Conservation (phyloP, 2,329 filamentous ascomycete species). For the Paecilomyces niveus region DNA sequence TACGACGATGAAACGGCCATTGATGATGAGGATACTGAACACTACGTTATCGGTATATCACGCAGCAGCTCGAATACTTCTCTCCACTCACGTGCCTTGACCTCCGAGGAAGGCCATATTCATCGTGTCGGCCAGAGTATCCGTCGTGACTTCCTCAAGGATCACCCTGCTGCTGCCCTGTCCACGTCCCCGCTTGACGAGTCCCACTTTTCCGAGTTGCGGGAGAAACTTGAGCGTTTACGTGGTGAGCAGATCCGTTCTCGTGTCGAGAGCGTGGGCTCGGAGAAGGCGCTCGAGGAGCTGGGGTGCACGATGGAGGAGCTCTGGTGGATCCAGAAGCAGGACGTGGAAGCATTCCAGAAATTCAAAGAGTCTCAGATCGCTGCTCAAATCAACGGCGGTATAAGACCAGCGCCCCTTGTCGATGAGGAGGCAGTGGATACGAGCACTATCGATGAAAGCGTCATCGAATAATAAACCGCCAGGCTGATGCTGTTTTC, state of each 20-base stretch:
- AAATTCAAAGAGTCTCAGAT: constrained; percentile 39
- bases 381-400: constrained; percentile 40
- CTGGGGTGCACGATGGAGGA: constrained; percentile 41
- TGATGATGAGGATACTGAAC: constrained; percentile 36
- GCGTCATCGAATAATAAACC: background rate
- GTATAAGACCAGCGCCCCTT: constrained; percentile 16
- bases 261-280: constrained; percentile 30
- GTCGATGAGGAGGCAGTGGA: constrained; percentile 1
- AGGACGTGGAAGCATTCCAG: constrained; percentile 39
- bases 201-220: constrained; percentile 39
- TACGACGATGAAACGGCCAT: constrained; percentile 25
- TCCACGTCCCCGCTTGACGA: constrained; percentile 29
- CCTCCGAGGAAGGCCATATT: constrained; percentile 62
- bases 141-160: constrained; percentile 54
- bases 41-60: constrained; percentile 43
- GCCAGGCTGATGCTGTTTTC: background rate
- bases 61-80: constrained; percentile 61
- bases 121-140: constrained; percentile 62
- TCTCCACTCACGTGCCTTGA: constrained; percentile 57
- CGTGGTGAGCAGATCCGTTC: constrained; percentile 35
- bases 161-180: constrained; percentile 28
- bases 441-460: background rate
- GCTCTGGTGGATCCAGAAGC: constrained; percentile 32
- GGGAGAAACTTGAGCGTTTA: constrained; percentile 36
- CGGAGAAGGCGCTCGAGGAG: constrained; percentile 35